A percentile compares a stretch with the other conserved stretches of the same genome.
Conservation (phyloP, 2,329 filamentous ascomycete genomes). For the Fusarium robinianum region DNA sequence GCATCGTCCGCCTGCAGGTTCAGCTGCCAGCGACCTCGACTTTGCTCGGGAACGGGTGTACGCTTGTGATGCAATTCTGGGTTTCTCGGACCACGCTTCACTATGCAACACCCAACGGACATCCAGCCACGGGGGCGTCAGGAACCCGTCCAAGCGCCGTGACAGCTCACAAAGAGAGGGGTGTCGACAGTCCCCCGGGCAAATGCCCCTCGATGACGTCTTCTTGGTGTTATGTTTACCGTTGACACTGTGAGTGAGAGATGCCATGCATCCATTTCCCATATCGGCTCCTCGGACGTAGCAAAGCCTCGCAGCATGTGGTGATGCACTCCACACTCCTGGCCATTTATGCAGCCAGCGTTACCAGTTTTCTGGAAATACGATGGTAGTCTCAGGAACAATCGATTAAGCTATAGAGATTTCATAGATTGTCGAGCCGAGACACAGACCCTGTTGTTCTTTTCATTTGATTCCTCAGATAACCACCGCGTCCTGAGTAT, state of each 20-base stretch:
- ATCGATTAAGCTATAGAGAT: too few relatives aligned
- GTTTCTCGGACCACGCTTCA: conserved; percentile 21
- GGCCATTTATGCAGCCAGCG: conserved; percentile 1
- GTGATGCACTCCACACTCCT: conserved; percentile 2
- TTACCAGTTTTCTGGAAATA: not conserved
- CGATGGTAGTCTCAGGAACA: too few relatives aligned
- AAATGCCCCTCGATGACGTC: conserved; percentile 3
- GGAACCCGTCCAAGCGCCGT: too few relatives aligned
- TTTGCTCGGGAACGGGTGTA: conserved; percentile 15
- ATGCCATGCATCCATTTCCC: conserved; percentile 6
- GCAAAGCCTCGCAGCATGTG: not conserved
- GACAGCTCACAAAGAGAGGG: too few relatives aligned
- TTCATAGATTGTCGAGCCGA: too few relatives aligned
- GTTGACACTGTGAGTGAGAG: conserved; percentile 14
- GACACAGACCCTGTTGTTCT: too few relatives aligned
- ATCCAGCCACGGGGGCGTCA: conserved; percentile 15
- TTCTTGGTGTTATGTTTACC: not conserved
- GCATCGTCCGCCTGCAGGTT: conserved; percentile 24
- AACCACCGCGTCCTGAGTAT: too few relatives aligned
- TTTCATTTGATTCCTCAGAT: too few relatives aligned
- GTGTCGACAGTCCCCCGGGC: conserved; percentile 1
- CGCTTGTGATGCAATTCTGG: conserved; percentile 14
- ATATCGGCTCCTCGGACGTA: not conserved
- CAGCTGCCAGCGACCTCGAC: conserved; percentile 16
- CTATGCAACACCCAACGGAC: conserved; percentile 13